Percentiles rank a stretch among this genome's conserved stretches.
Conservation (phyloP, 225 moss, liverwort and hornwort genomes). For the Thuidium tamariscinum region DNA sequence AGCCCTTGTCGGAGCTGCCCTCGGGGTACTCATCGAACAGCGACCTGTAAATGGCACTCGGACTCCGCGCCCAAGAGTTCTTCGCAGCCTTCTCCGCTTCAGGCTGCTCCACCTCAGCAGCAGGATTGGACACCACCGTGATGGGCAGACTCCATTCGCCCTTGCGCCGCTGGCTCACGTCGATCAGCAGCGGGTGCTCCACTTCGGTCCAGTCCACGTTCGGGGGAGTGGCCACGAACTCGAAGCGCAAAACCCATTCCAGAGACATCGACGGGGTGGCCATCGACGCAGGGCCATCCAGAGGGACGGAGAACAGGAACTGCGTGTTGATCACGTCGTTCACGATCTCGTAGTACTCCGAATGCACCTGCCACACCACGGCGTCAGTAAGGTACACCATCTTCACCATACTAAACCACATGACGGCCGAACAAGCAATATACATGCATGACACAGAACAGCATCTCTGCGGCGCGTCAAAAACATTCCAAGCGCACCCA, state of each 20-base stretch:
- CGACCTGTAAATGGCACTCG: conserved; percentile 34
- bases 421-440: background rate
- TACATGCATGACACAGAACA: too few species aligned
- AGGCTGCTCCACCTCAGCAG: background rate
- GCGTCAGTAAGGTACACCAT: background rate
- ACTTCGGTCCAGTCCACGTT: conserved; percentile 64
- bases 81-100: conserved; percentile 19
- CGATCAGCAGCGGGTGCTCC: conserved; percentile 64
- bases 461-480: background rate
- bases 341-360: conserved; percentile 91
- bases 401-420: background rate
- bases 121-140: conserved; percentile 56
- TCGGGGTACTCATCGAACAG: conserved; percentile 16
- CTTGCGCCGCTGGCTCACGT: conserved; percentile 72
- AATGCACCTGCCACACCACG: conserved; percentile 57
- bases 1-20: background rate
- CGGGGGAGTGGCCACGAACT: conserved; percentile 80
- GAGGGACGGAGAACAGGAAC: conserved; percentile 89
- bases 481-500: background rate
- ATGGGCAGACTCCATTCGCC: conserved; percentile 95
- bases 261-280: conserved; percentile 70
- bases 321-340: conserved; percentile 82
- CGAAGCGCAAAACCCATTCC: conserved; percentile 90
- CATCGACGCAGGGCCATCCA: conserved; percentile 86
- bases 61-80: conserved; percentile 43